Evolutionary conservation across 2,329 filamentous ascomycete species (phyloP).

Genomic region (Didymella sp.): DNA sequence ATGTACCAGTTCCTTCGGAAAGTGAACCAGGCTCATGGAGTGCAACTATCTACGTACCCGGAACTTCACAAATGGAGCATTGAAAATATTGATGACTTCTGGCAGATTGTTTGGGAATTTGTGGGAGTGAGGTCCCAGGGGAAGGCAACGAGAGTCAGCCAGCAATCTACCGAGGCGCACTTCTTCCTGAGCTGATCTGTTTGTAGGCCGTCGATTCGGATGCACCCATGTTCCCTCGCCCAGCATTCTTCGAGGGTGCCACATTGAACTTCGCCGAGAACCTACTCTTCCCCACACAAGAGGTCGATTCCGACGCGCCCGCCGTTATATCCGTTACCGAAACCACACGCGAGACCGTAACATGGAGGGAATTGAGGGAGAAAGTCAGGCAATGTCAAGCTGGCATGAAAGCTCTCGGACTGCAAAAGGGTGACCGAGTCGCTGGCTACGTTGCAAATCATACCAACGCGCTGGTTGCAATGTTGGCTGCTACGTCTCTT

Average conservation of each 20-base stretch:
- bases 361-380: conserved; percentile 82
- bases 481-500: conserved; percentile 81
- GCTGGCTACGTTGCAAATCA: conserved; percentile 88
- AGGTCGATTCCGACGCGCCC: conserved; percentile 64
- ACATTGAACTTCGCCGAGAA: conserved; percentile 95
- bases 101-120: conserved; percentile 85
- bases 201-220: conserved; percentile 70
- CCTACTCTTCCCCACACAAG: conserved; percentile 75
- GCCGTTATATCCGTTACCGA: conserved; percentile 87
- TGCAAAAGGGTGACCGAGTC: conserved; percentile 68
- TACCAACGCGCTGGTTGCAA: conserved; percentile 82
- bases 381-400: conserved; percentile 76
- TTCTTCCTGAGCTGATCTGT: conserved; percentile 21
- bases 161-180: background rate
- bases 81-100: conserved; percentile 76
- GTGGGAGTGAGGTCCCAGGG: conserved; percentile 75
- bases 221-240: conserved; percentile 82
- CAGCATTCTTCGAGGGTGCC: conserved; percentile 81
- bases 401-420: conserved; percentile 70
- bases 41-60: conserved; percentile 70
- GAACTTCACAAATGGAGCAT: conserved; percentile 88
- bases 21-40: conserved; percentile 71
- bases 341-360: conserved; percentile 67
- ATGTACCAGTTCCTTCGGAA: conserved; percentile 75
- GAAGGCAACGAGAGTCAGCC: conserved; percentile 65